These are phyloP conservation scores for Davidsoniella australis DNA, from an alignment of 2,329 filamentous ascomycete genomes.

Conservation along the genomic window DNA sequence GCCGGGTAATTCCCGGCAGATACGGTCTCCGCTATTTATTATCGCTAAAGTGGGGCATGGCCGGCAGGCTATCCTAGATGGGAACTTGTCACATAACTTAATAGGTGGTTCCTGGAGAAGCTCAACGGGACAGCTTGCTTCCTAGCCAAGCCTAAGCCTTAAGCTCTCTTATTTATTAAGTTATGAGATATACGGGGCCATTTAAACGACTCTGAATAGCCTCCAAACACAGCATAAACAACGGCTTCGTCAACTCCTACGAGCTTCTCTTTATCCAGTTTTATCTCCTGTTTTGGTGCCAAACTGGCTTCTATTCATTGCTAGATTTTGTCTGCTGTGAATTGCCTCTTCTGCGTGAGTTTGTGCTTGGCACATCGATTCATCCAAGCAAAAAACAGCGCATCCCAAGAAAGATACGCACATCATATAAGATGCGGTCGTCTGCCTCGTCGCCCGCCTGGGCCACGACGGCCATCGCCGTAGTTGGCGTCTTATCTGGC, in stretches of 20 bases:
- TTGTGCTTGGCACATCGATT: conserved; percentile 1
- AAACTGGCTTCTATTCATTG: not conserved
- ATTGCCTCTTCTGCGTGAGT: not conserved
- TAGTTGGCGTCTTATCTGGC: conserved; percentile 8
- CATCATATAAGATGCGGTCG: conserved; percentile 6
- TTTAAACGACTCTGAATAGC: not conserved
- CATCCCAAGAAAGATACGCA: not conserved
- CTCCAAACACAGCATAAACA: too few relatives aligned
- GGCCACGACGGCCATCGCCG: conserved; percentile 9
- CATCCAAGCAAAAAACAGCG: conserved; percentile 4
- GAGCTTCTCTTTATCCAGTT: not conserved
- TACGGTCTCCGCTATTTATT: too few relatives aligned
- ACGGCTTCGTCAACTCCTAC: too few relatives aligned
- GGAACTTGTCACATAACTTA: not conserved
- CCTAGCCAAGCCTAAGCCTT: not conserved
- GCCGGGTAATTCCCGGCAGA: too few relatives aligned
- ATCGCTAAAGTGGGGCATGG: too few relatives aligned
- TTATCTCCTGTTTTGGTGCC: not conserved
- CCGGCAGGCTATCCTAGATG: too few relatives aligned
- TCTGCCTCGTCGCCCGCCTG: conserved; percentile 6
- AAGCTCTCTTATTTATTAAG: not conserved
- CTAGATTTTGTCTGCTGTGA: not conserved
- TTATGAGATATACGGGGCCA: not conserved
- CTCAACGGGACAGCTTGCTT: conserved; percentile 12
- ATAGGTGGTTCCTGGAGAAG: conserved; percentile 3